Evolutionary conservation across 73 alveolate species (phyloP), one percentile per base, ranked within the genome.

Genomic region (Tetrahymena elliotti): DNA sequence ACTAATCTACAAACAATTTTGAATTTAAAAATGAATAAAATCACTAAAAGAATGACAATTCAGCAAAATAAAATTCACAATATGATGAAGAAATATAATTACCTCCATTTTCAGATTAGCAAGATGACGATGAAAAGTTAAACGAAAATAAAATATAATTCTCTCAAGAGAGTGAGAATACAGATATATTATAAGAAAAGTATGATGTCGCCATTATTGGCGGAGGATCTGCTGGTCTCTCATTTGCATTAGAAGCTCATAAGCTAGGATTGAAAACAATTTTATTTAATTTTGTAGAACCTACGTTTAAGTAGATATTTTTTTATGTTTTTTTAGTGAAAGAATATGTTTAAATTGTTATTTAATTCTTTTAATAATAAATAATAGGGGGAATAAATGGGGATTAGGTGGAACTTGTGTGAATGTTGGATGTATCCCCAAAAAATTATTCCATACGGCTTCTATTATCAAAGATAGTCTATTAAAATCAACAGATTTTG

Each of bases 371-470:
- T 16, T 68, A 83, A 18, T 12, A 47, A 47, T 13, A 35, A 5
- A 83, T 3, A 11, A 24, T 31, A 37, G 95, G 68, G 99, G 99
- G 84, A 93, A 97, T 93, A 88, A 39, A n/a, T 94, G 96, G 96
- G 99, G 99, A 27, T 97, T 99, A 47, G 99, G 99, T 33, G 99
- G 99, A 22, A 99, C 99, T 38, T 99, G 99, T 95, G 99, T 99
- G 38, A 99, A 99, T 93, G 99, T 99, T 52, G 99, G 99, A 22
- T 99, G 99, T 95, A 99, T 99, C 33, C 99, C 99, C 4, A 99
- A 99, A 96, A 99, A 99, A 96, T 94, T 97, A 97, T 97, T 99
- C 99, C 96, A 94, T 94, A 68, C 93, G 16, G 93, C 95, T 84
- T 84, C 96, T 20, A 2, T 97, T 93, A 53, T 94, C 31, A 83